Base-by-base conservation (phyloP, 345 rosid genomes). In the Hibiscus trionum region DNA sequence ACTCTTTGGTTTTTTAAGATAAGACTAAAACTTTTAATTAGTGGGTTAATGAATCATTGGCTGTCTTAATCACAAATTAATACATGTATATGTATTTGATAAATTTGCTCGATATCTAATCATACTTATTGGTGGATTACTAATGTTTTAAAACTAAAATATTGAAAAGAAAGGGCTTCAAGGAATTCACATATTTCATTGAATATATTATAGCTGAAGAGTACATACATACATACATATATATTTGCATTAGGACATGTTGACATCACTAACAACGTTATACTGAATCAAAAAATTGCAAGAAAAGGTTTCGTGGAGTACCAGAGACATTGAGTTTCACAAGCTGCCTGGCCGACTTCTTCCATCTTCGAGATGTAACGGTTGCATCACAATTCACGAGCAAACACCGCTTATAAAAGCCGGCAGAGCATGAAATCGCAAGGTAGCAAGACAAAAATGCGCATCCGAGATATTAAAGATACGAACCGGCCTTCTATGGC, bases 361-460 rank as follows among this genome's bases (percentile, higher is more conserved):
- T 68, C 73, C 72, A 27, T 44, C 70, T 26, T 65, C 50, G 11
- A 3, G 64, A 68, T 56, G n/a, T 24, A 19, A 65, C 5, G 37
- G 49, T 70, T 11, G 37, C 37, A 5, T 33, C 6, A 64, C 44
- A n/a, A 70, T 11, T 33, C 6, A 64, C 44, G 24, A 70, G 8
- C 42, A 14, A 15, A 35, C 1, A n/a, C 60, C 5, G 61, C 35
- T 11, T 24, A 46, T 16, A 33, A 29, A 55, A 9, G 64, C 60
- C 31, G 55, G 24, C 59, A 67, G 61, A 61, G 69, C 29, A 33
- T 16, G 29, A 58, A 5, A 52, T 15, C 6, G 11, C 56, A 15
- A 61, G 70, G 42, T 37, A 9, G 71, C 66, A 56, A 69, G 70
- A 69, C 53, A 77, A 83, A 83, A 80, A 72, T 67, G 78, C 58